Conservation (phyloP, 176 grass and related monocot genomes). For the Avena atlantica region DNA sequence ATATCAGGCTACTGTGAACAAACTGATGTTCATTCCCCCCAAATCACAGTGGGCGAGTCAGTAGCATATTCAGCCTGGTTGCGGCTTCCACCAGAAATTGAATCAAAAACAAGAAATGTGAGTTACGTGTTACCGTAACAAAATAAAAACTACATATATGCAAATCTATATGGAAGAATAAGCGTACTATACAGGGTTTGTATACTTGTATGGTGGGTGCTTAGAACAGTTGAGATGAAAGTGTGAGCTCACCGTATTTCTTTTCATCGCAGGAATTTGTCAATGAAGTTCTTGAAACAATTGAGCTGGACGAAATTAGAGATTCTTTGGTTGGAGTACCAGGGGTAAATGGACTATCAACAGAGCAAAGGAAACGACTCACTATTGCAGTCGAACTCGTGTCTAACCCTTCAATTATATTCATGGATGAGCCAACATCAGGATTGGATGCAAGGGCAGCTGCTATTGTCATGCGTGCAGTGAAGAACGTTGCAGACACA, state of each 20-base stretch:
- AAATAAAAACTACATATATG: not conserved
- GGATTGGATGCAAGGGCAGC: constrained; percentile 70
- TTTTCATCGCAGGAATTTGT: constrained; percentile 63
- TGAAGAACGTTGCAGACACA: constrained; percentile 75
- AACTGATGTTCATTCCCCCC: constrained; percentile 72
- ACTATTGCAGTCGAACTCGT: constrained; percentile 81
- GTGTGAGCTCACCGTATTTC: not conserved
- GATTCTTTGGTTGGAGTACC: constrained; percentile 70
- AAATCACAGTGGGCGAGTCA: constrained; percentile 75
- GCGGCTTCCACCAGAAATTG: constrained; percentile 66
- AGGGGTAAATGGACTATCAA: constrained; percentile 65
- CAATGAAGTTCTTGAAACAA: constrained; percentile 77
- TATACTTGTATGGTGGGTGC: not conserved
- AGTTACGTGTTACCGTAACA: constrained; percentile 28
- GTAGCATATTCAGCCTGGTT: constrained; percentile 78
- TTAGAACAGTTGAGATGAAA: not conserved
- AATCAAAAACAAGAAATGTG: constrained; percentile 62
- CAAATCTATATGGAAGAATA: not conserved
- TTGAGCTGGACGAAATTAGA: constrained; percentile 74
- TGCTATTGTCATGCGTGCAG: constrained; percentile 77
- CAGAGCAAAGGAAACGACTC: constrained; percentile 71
- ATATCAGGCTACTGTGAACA: constrained; percentile 91
- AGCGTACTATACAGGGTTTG: not conserved
- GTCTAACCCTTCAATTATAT: constrained; percentile 78
- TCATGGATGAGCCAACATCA: constrained; percentile 90